phyloP scores from a whole-genome alignment of 176 grass and related monocot species.

The Musa itinerans region DNA sequence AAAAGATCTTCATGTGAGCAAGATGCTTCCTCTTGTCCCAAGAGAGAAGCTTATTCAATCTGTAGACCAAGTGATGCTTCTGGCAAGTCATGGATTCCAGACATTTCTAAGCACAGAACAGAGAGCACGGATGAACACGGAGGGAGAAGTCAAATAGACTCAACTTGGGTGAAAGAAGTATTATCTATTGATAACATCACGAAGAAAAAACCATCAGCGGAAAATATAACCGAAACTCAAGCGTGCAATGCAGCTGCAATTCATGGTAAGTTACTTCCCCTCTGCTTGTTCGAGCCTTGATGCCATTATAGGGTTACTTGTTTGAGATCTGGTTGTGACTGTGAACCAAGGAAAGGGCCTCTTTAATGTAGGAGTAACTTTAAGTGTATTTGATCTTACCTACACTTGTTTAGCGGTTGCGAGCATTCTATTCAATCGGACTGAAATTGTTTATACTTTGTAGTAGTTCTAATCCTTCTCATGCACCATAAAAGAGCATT shows the following conservation, averaged over 20 bases:
- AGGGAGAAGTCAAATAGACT: conserved; percentile 23
- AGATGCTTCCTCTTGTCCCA: neutral
- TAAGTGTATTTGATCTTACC: no score
- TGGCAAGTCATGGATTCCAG: neutral
- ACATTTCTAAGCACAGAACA: conserved; percentile 7
- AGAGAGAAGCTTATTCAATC: neutral
- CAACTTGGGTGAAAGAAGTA: conserved; percentile 43
- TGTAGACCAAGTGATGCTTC: neutral
- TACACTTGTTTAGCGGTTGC: no score
- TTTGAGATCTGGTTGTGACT: no score
- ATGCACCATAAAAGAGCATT: no score
- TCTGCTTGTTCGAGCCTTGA: neutral
- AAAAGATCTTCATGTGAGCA: conserved; percentile 13
- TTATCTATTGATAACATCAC: conserved; percentile 50
- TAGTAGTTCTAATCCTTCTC: no score
- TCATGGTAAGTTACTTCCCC: conserved; percentile 38
- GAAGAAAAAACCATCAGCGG: conserved; percentile 35
- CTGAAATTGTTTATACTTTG: no score
- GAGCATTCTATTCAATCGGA: no score
- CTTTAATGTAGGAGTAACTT: no score
- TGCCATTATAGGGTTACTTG: no score
- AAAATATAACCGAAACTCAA: conserved; percentile 30
- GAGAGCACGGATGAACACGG: conserved; percentile 19
- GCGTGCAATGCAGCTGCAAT: conserved; percentile 35
- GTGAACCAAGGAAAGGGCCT: no score